Evolutionary conservation across 495 filamentous ascomycete genomes (phyloP).

Genomic region (Amniculicola lignicola): DNA sequence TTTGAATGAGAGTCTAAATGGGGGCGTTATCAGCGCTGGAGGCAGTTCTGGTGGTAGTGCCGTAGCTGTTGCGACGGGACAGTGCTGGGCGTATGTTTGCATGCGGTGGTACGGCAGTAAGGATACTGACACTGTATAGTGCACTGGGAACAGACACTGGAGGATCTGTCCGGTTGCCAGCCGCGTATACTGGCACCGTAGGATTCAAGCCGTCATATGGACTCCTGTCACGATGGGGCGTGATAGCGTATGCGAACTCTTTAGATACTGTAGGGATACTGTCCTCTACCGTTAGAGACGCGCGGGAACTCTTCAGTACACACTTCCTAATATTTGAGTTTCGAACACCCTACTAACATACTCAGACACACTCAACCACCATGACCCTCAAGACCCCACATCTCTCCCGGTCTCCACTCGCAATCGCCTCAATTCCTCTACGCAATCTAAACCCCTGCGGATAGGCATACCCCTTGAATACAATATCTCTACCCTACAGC

Average conservation of each 20-base stretch:
- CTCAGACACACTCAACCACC: constrained; percentile 51
- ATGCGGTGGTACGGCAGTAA: background rate
- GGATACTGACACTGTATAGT: constrained; percentile 38
- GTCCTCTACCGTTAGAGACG: constrained; percentile 48
- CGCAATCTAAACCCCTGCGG: constrained; percentile 38
- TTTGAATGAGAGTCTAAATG: constrained; percentile 41
- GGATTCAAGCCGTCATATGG: constrained; percentile 96
- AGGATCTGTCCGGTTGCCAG: constrained; percentile 86
- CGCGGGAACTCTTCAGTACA: constrained; percentile 57
- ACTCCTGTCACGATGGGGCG: constrained; percentile 78
- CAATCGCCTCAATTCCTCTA: background rate
- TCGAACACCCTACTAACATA: background rate
- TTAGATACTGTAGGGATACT: constrained; percentile 90
- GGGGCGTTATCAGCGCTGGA: constrained; percentile 61
- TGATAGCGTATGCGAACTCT: constrained; percentile 93
- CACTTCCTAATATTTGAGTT: background rate
- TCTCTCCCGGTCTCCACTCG: constrained; percentile 56
- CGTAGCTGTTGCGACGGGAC: constrained; percentile 68
- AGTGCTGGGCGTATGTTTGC: constrained; percentile 60
- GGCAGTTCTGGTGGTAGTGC: constrained; percentile 96
- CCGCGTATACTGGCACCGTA: constrained; percentile 81
- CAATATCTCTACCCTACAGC: constrained; percentile 76
- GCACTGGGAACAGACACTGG: constrained; percentile 94
- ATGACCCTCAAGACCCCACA: constrained; percentile 77
- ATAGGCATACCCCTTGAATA: constrained; percentile 86